These are phyloP conservation scores for Pleurotus tuber-regium DNA, from an alignment of 768 basidiomycete species.

Conservation along the genomic window DNA sequence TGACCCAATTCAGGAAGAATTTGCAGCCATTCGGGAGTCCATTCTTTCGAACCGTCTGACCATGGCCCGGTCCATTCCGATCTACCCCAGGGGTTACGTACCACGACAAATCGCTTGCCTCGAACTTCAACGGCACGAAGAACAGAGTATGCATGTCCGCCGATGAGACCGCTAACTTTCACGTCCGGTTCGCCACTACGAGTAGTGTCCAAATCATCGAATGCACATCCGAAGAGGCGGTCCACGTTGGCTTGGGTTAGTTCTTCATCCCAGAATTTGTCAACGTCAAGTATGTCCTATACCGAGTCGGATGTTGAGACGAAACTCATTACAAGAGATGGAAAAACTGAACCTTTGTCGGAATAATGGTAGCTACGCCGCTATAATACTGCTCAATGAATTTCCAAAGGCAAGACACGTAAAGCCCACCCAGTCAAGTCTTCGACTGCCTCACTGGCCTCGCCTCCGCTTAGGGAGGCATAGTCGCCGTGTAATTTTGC, in stretches of 20 bases:
- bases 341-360: conserved; percentile 17
- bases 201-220: conserved; percentile 28
- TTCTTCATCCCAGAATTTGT: conserved; percentile 51
- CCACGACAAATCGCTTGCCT: conserved; percentile 48
- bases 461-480: conserved; percentile 37
- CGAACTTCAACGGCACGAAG: conserved; percentile 43
- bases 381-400: no score
- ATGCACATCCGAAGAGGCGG: conserved; percentile 48
- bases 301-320: not conserved
- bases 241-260: conserved; percentile 43
- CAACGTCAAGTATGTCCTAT: conserved; percentile 50
- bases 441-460: conserved; percentile 50
- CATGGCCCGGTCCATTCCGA: conserved; percentile 51
- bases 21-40: conserved; percentile 50
- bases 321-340: not conserved
- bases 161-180: conserved; percentile 36
- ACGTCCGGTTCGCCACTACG: conserved; percentile 23
- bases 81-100: conserved; percentile 54
- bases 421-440: conserved; percentile 50
- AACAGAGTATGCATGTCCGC: conserved; percentile 49
- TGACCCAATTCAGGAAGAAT: conserved; percentile 40
- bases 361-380: conserved; percentile 5
- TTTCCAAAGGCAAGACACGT: not conserved
- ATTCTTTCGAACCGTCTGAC: conserved; percentile 58
- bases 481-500: conserved; percentile 57